Base-by-base conservation (phyloP, 306 rosid species). In the Abrus pulchellus region DNA sequence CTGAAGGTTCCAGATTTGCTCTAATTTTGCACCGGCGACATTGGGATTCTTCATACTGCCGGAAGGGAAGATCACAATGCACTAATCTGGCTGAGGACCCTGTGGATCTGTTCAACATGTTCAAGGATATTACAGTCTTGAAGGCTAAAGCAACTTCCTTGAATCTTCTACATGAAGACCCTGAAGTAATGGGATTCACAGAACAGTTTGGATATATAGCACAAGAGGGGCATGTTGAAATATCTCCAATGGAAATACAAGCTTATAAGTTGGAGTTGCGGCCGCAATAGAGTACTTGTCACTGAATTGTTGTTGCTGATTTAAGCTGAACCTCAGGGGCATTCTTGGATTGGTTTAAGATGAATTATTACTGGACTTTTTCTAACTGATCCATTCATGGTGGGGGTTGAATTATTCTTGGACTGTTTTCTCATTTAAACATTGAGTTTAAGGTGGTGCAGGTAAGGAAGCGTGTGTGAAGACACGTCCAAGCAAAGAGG, bases 201-300 rank as follows among this genome's bases (percentile, higher is more conserved):
- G 93, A 92, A 74, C 90, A 82, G 78, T 70, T 86, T 30, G 89
- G 94, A 43, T 90, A 87, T 68, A 64, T 78, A 80, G 86, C 91
- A 41, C 93, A 74, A 83, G 98, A 92, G 41, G 99, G 98, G 33
- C 92, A 72, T 3, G 85, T 95, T 29, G 75, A 71, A 30, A 87
- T 95, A 66, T 86, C 98, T 72, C 97, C 98, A 8, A 95, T 93
- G 99, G 99, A 95, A 83, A 76, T 95, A 45, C 96, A 88, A 80
- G 94, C 99, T 44, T 95, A 95, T 91, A 92, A 91, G 92, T 60
- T 95, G 83, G 98, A 93, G 74, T 44, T 95, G 71, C 83, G 49
- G 82, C 86, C 85, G 0, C 88, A 86, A 61, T 86, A 82, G 86
- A 74, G 38, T 59, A 41, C 77, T 76, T 30, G 44, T 55, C 30